A percentile compares a stretch with the other conserved stretches of the same genome.
phyloP scores from a whole-genome alignment of 805 yeast genomes.

The Candida methanosorbosa region DNA sequence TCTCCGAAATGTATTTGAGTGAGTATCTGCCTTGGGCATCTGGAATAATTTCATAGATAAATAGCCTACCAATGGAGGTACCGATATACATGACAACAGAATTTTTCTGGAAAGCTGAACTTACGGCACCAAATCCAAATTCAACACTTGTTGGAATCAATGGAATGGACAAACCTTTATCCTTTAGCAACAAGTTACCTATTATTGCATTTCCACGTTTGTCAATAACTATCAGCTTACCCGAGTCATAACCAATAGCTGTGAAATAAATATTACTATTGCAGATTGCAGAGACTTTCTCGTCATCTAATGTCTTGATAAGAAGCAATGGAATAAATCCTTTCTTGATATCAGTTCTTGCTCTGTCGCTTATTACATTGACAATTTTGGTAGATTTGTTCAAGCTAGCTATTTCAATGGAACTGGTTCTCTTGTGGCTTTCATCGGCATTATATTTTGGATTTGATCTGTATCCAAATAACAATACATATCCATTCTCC shows the following conservation, averaged over 20 bases:
- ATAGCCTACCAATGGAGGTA: constrained; percentile 63
- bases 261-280: constrained; percentile 79
- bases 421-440: constrained; percentile 15
- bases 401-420: constrained; percentile 21
- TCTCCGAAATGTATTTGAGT: constrained; percentile 40
- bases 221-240: constrained; percentile 70
- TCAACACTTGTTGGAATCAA: constrained; percentile 51
- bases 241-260: constrained; percentile 68
- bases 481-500: constrained; percentile 61
- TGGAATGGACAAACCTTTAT: constrained; percentile 18
- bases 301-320: constrained; percentile 29
- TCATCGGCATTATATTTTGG: constrained; percentile 23
- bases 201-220: constrained; percentile 58
- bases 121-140: constrained; percentile 59
- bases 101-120: constrained; percentile 55
- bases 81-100: constrained; percentile 73
- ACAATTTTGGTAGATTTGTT: constrained; percentile 20
- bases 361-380: constrained; percentile 42
- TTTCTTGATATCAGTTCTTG: constrained; percentile 39
- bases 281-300: constrained; percentile 49
- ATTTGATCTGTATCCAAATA: constrained; percentile 63
- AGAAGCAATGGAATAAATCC: constrained; percentile 57
- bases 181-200: constrained; percentile 24
- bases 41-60: constrained; percentile 60
- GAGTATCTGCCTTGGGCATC: constrained; percentile 50